Conservation (phyloP, 176 grass and related monocot species). For the Guadua angustifolia region DNA sequence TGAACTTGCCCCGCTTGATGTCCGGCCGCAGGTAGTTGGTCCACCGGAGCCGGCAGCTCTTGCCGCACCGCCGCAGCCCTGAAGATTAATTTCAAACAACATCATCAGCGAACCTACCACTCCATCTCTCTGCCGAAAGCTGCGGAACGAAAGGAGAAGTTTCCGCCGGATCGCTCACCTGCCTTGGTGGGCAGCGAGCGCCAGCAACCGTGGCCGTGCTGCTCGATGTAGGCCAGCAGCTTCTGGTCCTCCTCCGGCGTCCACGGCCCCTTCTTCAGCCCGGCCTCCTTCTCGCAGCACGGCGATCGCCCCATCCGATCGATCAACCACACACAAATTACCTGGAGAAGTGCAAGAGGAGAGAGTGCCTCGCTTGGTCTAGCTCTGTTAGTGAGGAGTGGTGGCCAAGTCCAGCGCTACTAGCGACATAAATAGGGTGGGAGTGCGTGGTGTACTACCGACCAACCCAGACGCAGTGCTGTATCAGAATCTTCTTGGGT, state of each 20-base stretch:
- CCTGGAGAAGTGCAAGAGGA: background rate
- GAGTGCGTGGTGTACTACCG: background rate
- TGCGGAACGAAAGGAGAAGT: background rate
- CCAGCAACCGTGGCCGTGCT: conserved; percentile 75
- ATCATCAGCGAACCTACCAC: background rate
- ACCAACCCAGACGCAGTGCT: background rate
- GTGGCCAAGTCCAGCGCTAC: conserved; percentile 15
- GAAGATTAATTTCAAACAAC: background rate
- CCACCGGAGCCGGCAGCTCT: conserved; percentile 84
- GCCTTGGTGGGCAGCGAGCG: conserved; percentile 72
- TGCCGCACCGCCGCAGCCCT: conserved; percentile 76
- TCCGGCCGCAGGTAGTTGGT: conserved; percentile 81
- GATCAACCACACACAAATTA: no score
- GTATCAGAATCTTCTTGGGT: conserved; percentile 44
- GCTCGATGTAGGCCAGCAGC: conserved; percentile 63
- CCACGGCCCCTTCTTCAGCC: conserved; percentile 65
- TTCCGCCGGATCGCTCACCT: conserved; percentile 38
- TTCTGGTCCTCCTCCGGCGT: conserved; percentile 68
- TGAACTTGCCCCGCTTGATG: conserved; percentile 80
- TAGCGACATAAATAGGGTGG: conserved; percentile 49
- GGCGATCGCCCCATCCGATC: conserved; percentile 73
- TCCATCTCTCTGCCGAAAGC: background rate
- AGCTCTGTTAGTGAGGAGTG: background rate
- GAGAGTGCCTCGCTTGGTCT: no score
- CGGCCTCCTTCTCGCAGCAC: conserved; percentile 92